Conservation (phyloP, 768 basidiomycete species). For the Gyrodon lividus region DNA sequence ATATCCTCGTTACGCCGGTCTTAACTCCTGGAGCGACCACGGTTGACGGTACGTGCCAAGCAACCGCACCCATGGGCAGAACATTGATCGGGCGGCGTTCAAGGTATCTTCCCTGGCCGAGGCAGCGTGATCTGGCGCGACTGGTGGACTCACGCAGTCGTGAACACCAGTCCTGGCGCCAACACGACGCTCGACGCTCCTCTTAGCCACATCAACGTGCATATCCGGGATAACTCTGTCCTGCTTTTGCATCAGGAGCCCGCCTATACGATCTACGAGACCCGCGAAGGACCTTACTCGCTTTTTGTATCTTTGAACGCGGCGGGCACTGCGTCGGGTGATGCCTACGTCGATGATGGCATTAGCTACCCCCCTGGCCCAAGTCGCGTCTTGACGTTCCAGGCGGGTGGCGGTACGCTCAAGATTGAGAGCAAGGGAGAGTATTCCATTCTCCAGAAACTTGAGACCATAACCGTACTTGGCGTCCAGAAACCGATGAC, state of each 20-base stretch:
- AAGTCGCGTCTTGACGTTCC: slow-evolving; percentile 46
- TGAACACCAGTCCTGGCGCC: slow-evolving; percentile 40
- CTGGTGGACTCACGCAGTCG: slow-evolving; percentile 66
- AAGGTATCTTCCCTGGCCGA: slow-evolving; percentile 66
- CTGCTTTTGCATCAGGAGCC: slow-evolving; percentile 62
- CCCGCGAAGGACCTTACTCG: slow-evolving; percentile 57
- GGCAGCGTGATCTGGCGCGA: slow-evolving; percentile 64
- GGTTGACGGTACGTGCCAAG: slow-evolving; percentile 51
- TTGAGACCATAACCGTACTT: slow-evolving; percentile 57
- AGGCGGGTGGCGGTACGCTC: slow-evolving; percentile 35
- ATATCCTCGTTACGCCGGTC: slow-evolving; percentile 77
- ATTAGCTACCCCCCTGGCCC: slow-evolving; percentile 57
- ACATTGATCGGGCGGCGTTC: not conserved
- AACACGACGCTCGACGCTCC: slow-evolving; percentile 61
- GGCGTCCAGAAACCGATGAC: slow-evolving; percentile 46
- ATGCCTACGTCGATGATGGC: slow-evolving; percentile 72
- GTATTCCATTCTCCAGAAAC: slow-evolving; percentile 38
- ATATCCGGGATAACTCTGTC: slow-evolving; percentile 67
- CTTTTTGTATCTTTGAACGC: slow-evolving; percentile 56
- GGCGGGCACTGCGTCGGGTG: slow-evolving; percentile 52
- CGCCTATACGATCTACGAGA: slow-evolving; percentile 68
- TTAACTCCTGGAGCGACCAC: slow-evolving; percentile 63
- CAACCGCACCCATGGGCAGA: not conserved
- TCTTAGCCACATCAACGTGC: slow-evolving; percentile 73
- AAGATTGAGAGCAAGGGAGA: slow-evolving; percentile 34